Conservation (phyloP, 2,329 filamentous ascomycete species). For the Fusarium sp. region DNA sequence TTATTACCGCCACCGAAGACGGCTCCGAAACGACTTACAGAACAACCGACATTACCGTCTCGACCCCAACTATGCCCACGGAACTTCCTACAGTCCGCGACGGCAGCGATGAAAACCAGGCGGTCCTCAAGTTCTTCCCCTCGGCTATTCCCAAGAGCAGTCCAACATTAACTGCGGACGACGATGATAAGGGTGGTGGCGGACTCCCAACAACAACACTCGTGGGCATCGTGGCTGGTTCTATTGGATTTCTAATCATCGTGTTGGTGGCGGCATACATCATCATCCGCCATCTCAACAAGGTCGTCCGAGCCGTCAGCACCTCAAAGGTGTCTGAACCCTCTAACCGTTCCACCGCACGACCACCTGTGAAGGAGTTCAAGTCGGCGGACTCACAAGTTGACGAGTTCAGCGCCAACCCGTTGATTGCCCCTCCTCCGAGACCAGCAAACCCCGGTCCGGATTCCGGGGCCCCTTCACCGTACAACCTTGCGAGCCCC, state of each 20-base stretch:
- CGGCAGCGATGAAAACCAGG: conserved; percentile 42
- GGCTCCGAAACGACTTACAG: conserved; percentile 55
- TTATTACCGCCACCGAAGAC: conserved; percentile 58
- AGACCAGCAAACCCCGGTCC: conserved; percentile 41
- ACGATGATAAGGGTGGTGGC: conserved; percentile 40
- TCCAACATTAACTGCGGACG: conserved; percentile 39
- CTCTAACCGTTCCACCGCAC: conserved; percentile 45
- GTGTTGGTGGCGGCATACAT: conserved; percentile 60
- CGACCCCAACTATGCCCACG: conserved; percentile 53
- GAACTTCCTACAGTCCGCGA: conserved; percentile 42
- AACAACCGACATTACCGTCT: conserved; percentile 53
- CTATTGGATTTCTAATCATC: conserved; percentile 59
- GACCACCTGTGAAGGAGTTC: conserved; percentile 52
- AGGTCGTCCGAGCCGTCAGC: conserved; percentile 55
- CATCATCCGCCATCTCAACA: conserved; percentile 63
- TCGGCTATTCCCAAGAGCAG: conserved; percentile 56
- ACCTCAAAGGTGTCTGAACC: conserved; percentile 50
- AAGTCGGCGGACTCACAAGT: conserved; percentile 57
- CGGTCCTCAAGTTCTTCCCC: conserved; percentile 58
- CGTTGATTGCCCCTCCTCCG: conserved; percentile 50
- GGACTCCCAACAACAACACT: conserved; percentile 56
- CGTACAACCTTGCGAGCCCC: conserved; percentile 34
- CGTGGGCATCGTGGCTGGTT: conserved; percentile 66
- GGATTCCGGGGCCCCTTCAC: conserved; percentile 31
- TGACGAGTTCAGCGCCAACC: conserved; percentile 57